A percentile compares a stretch with the other conserved stretches of the same genome.
These are phyloP conservation scores for Aspergillus terreus DNA, from an alignment of 2,329 filamentous ascomycete genomes.

Conservation along the genomic window DNA sequence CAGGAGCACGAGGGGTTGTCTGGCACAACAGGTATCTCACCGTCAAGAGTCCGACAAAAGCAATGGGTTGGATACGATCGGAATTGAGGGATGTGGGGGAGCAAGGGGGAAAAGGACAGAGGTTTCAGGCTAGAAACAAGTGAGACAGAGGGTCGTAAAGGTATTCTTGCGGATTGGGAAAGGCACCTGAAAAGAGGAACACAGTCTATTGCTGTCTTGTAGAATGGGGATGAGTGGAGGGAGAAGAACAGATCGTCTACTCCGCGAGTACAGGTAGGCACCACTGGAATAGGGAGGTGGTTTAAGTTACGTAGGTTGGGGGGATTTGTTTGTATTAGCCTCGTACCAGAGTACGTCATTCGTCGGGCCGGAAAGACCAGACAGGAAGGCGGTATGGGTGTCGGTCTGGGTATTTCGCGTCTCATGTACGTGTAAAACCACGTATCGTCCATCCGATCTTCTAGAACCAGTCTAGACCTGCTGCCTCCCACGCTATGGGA, in stretches of 20 bases:
- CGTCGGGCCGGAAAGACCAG: neutral
- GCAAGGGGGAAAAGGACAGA: neutral
- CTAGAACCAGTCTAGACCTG: too few species aligned
- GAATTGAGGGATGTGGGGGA: neutral
- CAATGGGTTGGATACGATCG: too few species aligned
- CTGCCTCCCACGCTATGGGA: too few species aligned
- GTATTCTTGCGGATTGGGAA: neutral
- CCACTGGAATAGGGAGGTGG: neutral
- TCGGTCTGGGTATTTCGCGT: too few species aligned
- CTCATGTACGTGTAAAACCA: too few species aligned
- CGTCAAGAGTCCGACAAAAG: too few species aligned
- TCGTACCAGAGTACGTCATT: neutral
- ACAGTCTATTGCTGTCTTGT: neutral
- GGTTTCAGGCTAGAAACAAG: too few species aligned
- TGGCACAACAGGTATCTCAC: too few species aligned
- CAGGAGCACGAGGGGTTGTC: too few species aligned
- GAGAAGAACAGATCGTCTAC: neutral
- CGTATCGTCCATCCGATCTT: too few species aligned
- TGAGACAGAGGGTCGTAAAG: neutral
- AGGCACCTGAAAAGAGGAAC: neutral
- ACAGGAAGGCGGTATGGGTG: too few species aligned
- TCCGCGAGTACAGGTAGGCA: neutral
- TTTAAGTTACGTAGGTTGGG: neutral
- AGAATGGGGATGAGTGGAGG: neutral
- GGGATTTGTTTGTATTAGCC: neutral